Percentiles rank a stretch among this genome's conserved stretches.
phyloP scores from a whole-genome alignment of 73 alveolate species.

The Chromera velia region DNA sequence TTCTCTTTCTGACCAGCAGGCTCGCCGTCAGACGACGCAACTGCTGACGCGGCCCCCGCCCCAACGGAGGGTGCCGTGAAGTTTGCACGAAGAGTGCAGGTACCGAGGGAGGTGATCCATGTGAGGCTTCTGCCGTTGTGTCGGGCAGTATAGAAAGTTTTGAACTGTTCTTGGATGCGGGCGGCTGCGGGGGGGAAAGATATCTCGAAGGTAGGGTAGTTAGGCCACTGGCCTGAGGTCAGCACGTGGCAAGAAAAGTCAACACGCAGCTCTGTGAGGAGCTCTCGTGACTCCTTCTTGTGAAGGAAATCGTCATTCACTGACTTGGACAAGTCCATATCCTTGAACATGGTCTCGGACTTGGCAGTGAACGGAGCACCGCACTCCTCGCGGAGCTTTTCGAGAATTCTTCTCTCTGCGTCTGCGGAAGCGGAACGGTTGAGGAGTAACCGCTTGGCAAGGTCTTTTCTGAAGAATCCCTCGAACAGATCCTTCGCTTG shows the following conservation, averaged over 20 bases:
- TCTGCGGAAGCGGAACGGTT: conserved; percentile 26
- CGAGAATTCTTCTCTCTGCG: conserved; percentile 50
- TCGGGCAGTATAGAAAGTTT: no score
- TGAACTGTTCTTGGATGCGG: no score
- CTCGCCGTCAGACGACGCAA: no score
- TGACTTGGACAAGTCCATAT: conserved; percentile 36
- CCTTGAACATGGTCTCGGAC: conserved; percentile 56
- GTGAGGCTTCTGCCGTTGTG: no score
- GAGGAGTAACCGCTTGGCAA: conserved; percentile 44
- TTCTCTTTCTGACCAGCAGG: no score
- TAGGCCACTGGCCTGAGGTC: conserved; percentile 60
- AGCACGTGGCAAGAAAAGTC: conserved; percentile 49
- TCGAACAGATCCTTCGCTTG: conserved; percentile 51
- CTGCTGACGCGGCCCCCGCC: no score
- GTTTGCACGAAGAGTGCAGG: conserved; percentile 16
- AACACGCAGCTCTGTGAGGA: conserved; percentile 6
- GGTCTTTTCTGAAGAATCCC: conserved; percentile 40
- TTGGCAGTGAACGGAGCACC: conserved; percentile 47
- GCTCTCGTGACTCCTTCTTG: conserved; percentile 15
- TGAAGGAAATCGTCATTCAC: conserved; percentile 18
- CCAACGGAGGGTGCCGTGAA: conserved; percentile 11
- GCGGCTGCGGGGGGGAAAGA: no score
- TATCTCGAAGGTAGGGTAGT: conserved; percentile 17
- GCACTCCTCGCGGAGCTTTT: conserved; percentile 51
- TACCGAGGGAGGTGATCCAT: conserved; percentile 40